phyloP scores from a whole-genome alignment of 2,329 filamentous ascomycete species.

The Ophiocordyceps camponoti-rufipedis region DNA sequence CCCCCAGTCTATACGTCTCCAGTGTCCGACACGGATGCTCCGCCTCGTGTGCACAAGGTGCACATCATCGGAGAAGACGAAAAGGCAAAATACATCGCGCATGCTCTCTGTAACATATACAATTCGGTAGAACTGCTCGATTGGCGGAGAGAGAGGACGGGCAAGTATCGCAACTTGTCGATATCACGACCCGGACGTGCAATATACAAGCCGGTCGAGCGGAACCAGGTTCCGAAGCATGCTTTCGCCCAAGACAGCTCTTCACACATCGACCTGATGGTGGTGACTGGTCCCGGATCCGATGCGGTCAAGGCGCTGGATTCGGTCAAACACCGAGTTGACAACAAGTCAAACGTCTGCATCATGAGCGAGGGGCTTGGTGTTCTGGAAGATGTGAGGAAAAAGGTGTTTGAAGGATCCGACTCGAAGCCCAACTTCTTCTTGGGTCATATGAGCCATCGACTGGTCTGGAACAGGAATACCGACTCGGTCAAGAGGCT shows the following conservation, averaged over 20 bases:
- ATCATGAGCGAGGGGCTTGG: constrained; percentile 74
- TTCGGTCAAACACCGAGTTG: constrained; percentile 46
- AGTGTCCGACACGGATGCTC: constrained; percentile 2
- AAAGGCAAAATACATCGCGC: constrained; percentile 21
- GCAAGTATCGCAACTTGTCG: constrained; percentile 14
- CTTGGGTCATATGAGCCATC: constrained; percentile 40
- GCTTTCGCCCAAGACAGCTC: constrained; percentile 10
- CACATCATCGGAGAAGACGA: constrained; percentile 23
- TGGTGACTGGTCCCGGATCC: constrained; percentile 43
- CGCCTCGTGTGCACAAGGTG: constrained; percentile 18
- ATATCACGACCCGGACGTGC: not conserved
- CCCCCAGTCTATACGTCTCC: not conserved
- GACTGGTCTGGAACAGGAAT: constrained; percentile 22
- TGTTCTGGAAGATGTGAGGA: constrained; percentile 59
- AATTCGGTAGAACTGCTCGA: constrained; percentile 19
- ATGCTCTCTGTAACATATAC: constrained; percentile 21
- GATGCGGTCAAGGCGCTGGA: constrained; percentile 36
- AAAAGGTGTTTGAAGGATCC: constrained; percentile 49
- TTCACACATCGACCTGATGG: constrained; percentile 48
- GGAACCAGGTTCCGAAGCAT: not conserved
- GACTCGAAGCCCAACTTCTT: constrained; percentile 55
- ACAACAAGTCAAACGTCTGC: constrained; percentile 50
- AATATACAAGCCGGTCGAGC: not conserved
- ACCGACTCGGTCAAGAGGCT: constrained; percentile 20
- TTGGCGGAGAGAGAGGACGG: constrained; percentile 8